Conservation (phyloP, 2,329 filamentous ascomycete species). For the Beauveria bassiana region DNA sequence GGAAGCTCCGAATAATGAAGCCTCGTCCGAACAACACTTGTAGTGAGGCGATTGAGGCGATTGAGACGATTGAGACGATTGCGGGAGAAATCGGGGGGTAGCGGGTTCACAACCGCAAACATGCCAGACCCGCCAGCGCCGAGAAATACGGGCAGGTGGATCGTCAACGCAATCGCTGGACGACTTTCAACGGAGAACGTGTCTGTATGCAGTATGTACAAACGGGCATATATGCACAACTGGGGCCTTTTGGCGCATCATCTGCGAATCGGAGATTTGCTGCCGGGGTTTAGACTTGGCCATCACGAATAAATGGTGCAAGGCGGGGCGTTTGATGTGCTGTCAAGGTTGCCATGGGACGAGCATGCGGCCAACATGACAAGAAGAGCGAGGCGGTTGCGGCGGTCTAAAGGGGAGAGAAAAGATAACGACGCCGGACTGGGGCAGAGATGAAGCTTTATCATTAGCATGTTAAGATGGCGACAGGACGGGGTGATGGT, state of each 20-base stretch:
- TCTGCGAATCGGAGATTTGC: background rate
- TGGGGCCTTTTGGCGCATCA: background rate
- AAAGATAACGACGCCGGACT: background rate
- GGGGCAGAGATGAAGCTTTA: background rate
- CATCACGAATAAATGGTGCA: background rate
- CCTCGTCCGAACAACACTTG: background rate
- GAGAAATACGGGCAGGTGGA: conserved; percentile 4
- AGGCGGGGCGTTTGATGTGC: background rate
- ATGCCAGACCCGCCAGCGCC: background rate
- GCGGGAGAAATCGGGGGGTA: background rate
- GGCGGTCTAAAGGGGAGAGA: background rate
- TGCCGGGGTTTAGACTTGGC: background rate
- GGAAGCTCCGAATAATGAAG: background rate
- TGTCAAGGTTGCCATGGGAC: background rate
- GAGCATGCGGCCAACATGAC: background rate
- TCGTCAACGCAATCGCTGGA: background rate
- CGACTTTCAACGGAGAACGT: background rate
- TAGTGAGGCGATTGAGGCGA: background rate
- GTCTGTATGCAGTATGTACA: background rate
- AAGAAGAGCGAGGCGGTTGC: background rate
- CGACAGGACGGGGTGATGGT: too few relatives aligned
- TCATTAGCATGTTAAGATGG: too few relatives aligned
- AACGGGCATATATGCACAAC: background rate
- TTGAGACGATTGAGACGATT: background rate
- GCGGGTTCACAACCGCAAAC: background rate